These are phyloP conservation scores for Leptodermis oblonga DNA, from an alignment of 257 asterid species.

Conservation along the genomic window DNA sequence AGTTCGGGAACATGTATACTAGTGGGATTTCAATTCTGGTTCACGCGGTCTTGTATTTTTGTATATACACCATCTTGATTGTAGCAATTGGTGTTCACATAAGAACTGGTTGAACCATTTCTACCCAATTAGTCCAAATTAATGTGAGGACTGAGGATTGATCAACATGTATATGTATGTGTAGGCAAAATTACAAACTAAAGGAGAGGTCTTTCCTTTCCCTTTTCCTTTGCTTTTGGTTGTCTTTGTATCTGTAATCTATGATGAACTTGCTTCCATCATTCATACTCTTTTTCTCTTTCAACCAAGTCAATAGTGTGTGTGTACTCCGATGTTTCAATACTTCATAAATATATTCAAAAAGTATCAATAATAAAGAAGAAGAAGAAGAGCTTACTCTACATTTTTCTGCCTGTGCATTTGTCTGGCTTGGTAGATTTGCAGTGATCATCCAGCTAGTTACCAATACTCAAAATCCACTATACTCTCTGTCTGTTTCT, in stretches of 20 bases:
- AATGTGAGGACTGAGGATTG: no score
- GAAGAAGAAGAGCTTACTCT: background rate
- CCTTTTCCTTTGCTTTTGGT: no score
- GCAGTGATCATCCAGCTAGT: background rate
- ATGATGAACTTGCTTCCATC: background rate
- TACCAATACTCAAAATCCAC: no score
- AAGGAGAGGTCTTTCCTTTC: background rate
- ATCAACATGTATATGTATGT: background rate
- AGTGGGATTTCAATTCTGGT: constrained; percentile 81
- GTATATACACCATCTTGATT: constrained; percentile 78
- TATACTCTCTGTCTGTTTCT: no score
- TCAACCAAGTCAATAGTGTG: background rate
- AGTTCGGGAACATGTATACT: constrained; percentile 90
- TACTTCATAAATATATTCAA: background rate
- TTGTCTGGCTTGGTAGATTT: background rate
- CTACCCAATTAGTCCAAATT: no score
- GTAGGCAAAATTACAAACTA: background rate
- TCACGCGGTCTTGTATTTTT: constrained; percentile 70
- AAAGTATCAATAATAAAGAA: no score
- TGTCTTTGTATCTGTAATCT: background rate
- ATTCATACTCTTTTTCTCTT: background rate
- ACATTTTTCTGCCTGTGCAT: no score
- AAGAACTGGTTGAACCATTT: constrained; percentile 35
- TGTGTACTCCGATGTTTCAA: background rate
- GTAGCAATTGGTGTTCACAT: constrained; percentile 83